Percentiles rank a stretch among this genome's conserved stretches.
Evolutionary conservation across 2,329 filamentous ascomycete genomes (phyloP).

Genomic region (Huntiella omanensis): DNA sequence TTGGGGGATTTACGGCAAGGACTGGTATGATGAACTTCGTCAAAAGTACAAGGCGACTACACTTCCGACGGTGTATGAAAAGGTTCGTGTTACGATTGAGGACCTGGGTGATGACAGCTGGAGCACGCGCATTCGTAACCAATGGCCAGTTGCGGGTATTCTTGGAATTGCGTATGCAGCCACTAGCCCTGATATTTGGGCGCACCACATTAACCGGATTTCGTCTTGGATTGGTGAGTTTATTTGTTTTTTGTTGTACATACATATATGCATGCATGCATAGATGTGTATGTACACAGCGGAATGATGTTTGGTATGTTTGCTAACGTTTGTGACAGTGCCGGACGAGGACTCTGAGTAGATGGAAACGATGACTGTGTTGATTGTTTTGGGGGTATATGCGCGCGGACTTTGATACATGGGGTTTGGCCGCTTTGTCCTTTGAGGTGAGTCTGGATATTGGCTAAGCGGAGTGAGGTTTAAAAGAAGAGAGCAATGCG

Average conservation of each 20-base stretch:
- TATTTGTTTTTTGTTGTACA: not conserved
- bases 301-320: not conserved
- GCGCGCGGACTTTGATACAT: not conserved
- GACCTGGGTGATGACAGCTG: conserved; percentile 5
- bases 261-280: too few species aligned
- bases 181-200: conserved; percentile 5
- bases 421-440: too few species aligned
- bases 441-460: too few species aligned
- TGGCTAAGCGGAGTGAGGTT: too few species aligned
- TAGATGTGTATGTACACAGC: not conserved
- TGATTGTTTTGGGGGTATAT: not conserved
- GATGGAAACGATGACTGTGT: not conserved
- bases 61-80: conserved; percentile 47
- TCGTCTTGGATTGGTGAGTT: conserved; percentile 8
- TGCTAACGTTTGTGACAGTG: too few species aligned
- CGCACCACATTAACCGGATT: conserved; percentile 8
- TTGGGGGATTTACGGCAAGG: conserved; percentile 42
- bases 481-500: too few species aligned
- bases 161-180: conserved; percentile 6
- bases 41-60: conserved; percentile 38
- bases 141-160: conserved; percentile 9
- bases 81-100: conserved; percentile 32
- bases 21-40: conserved; percentile 39
- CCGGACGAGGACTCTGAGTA: too few species aligned
- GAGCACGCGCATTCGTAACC: conserved; percentile 5